Base-by-base conservation (phyloP, 2,329 filamentous ascomycete genomes). In the Thelonectria rubi region DNA sequence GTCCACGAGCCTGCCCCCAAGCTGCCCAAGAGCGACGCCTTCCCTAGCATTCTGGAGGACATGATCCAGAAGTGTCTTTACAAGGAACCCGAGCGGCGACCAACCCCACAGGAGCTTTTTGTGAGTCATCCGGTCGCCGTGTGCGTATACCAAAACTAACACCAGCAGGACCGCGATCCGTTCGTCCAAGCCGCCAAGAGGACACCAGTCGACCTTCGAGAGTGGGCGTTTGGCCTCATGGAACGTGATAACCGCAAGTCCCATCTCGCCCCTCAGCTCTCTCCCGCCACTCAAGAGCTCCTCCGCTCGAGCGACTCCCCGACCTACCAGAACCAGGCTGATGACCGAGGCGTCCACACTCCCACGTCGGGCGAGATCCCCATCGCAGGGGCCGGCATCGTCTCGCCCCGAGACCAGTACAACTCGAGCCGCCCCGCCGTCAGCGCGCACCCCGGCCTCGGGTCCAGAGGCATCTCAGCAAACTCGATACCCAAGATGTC, bases 111-210 rank as follows among this genome's bases (percentile, higher is more conserved):
- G 71, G 93, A 98, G 70, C 88, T 99, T 63, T 97, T 92, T 79
- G 93, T 97, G 84, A 78, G 91, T 57, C 79, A 50, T 34, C 54
- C n/a, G 32, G 21, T 6, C 7, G 17, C 10, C 14, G 3, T 20
- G 8, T 18, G 12, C 9, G 18, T 17, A 30, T 14, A 52, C 46
- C 65, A 53, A 9, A 17, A n/a, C 66, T 72, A 55, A 73, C 61
- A n/a, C 42, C 8, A 40, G 9, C 30, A 96, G 93, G 94, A 97
- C 68, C 90, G 91, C 64, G 95, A 99, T 74, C 88, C 93, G 3
- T 99, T 99, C 78, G 88, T 99, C 18, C 93, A 97, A 78, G 95
- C 95, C 55, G 95, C 95, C 50, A 98, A 98, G 82, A 88, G 94
- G 69, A 99, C 95, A 1, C 95, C 95, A 1, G 95, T 99, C 52